Evolutionary conservation across 192 early-diverging fungal genomes (phyloP).

Genomic region (Rhizophagus clarus): DNA sequence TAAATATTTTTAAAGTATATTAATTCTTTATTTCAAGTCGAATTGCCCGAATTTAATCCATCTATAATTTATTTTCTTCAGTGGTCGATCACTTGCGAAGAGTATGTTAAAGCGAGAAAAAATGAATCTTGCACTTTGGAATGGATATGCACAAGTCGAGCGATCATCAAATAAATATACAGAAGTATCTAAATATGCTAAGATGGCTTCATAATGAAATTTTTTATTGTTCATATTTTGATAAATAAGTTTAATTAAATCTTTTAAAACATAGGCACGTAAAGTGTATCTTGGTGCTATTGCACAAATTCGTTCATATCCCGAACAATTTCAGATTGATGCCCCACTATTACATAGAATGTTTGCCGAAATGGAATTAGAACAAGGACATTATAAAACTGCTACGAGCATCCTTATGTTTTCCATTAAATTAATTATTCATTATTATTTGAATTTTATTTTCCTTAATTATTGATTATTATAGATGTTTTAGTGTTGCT

Average conservation of each 20-base stretch:
- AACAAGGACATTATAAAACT: constrained; percentile 42
- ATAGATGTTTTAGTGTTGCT: constrained; percentile 16
- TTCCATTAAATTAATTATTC: background rate
- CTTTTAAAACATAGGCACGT: constrained; percentile 39
- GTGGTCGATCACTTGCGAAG: constrained; percentile 52
- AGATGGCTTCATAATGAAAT: background rate
- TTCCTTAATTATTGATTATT: background rate
- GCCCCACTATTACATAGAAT: constrained; percentile 48
- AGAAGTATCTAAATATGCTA: constrained; percentile 45
- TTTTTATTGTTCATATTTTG: background rate
- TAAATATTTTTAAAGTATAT: too few relatives aligned
- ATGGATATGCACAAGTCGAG: constrained; percentile 58
- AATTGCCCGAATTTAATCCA: too few relatives aligned
- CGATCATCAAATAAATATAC: constrained; percentile 42
- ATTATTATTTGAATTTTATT: background rate
- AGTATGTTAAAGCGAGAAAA: constrained; percentile 43
- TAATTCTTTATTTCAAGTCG: background rate
- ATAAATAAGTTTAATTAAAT: background rate
- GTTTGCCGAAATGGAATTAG: constrained; percentile 57
- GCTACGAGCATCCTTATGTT: constrained; percentile 48
- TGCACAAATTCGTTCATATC: constrained; percentile 43
- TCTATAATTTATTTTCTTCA: constrained; percentile 25
- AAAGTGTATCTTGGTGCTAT: constrained; percentile 52
- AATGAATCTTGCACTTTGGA: constrained; percentile 54
- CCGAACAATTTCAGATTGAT: constrained; percentile 34